phyloP scores from a whole-genome alignment of 2,329 filamentous ascomycete species.

The Graphiopsis chlorocephala region DNA sequence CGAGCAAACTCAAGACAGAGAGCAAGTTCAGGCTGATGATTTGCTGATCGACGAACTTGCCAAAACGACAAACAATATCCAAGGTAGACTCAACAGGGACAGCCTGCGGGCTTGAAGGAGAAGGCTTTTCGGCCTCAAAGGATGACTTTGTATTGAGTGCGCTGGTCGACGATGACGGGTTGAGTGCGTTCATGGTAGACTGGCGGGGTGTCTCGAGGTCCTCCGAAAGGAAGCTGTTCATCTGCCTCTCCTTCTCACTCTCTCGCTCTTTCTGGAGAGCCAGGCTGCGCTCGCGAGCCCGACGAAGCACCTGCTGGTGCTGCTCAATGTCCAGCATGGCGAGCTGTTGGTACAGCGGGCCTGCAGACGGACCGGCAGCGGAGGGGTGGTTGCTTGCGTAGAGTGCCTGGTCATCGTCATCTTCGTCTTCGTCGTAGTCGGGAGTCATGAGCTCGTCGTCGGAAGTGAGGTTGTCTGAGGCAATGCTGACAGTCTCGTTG shows the following conservation, averaged over 20 bases:
- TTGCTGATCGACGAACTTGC: background rate
- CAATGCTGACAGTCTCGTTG: slow-evolving; percentile 33
- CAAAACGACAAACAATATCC: background rate
- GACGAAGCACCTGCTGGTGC: slow-evolving; percentile 1
- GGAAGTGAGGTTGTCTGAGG: slow-evolving; percentile 21
- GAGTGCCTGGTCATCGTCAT: slow-evolving; percentile 18
- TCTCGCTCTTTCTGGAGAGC: slow-evolving; percentile 17
- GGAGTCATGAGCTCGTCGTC: slow-evolving; percentile 21
- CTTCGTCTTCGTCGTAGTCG: slow-evolving; percentile 20
- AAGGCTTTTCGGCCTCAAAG: background rate
- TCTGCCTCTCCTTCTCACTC: slow-evolving; percentile 24
- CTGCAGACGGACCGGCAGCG: background rate
- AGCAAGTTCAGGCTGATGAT: background rate
- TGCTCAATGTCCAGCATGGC: slow-evolving; percentile 8
- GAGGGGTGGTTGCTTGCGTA: background rate
- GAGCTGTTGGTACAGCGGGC: slow-evolving; percentile 4
- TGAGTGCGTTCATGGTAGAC: slow-evolving; percentile 22
- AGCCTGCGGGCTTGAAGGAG: background rate
- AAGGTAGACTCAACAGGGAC: background rate
- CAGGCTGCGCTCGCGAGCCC: background rate
- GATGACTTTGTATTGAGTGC: background rate
- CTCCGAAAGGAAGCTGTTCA: slow-evolving; percentile 31
- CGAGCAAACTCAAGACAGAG: background rate
- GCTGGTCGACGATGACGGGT: background rate
- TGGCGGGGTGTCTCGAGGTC: slow-evolving; percentile 34